Percentiles rank a stretch among this genome's conserved stretches.
These are phyloP conservation scores for Umbelopsis isabellina DNA, from an alignment of 192 early-diverging fungal species.

Conservation along the genomic window DNA sequence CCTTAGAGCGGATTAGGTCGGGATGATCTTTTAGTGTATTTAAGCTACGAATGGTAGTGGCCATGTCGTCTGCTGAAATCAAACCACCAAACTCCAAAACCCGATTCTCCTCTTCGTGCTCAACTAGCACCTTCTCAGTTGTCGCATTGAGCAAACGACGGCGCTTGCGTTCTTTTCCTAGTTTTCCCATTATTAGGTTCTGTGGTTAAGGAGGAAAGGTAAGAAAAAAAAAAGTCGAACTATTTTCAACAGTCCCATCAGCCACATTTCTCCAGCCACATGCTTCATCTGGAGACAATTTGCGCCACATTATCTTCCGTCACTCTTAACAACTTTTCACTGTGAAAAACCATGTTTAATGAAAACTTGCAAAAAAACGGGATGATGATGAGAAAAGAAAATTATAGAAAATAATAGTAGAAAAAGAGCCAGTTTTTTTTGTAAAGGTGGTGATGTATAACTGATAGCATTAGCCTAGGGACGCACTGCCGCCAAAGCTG, in stretches of 20 bases:
- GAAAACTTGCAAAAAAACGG: constrained; percentile 14
- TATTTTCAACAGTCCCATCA: background rate
- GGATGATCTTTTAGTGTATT: constrained; percentile 45
- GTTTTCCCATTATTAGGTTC: constrained; percentile 53
- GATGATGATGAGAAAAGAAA: constrained; percentile 24
- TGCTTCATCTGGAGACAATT: too few species aligned
- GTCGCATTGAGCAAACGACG: constrained; percentile 53
- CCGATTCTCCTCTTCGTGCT: constrained; percentile 29
- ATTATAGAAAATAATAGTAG: constrained; percentile 17
- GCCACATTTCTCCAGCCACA: too few species aligned
- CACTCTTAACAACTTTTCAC: too few species aligned
- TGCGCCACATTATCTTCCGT: too few species aligned
- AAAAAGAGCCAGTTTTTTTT: constrained; percentile 3
- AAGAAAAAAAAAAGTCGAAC: background rate
- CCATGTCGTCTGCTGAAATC: constrained; percentile 48
- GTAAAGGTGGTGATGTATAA: background rate
- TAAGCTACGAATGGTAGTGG: constrained; percentile 52
- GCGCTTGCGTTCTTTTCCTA: constrained; percentile 58
- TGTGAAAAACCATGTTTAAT: too few species aligned
- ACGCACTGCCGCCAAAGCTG: constrained; percentile 20
- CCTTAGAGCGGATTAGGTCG: constrained; percentile 50
- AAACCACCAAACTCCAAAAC: constrained; percentile 29
- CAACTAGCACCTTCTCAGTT: constrained; percentile 5
- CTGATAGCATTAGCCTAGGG: background rate
- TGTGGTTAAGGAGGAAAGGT: background rate